phyloP scores from a whole-genome alignment of 2,329 filamentous ascomycete species.

The Sporothrix pallida region DNA sequence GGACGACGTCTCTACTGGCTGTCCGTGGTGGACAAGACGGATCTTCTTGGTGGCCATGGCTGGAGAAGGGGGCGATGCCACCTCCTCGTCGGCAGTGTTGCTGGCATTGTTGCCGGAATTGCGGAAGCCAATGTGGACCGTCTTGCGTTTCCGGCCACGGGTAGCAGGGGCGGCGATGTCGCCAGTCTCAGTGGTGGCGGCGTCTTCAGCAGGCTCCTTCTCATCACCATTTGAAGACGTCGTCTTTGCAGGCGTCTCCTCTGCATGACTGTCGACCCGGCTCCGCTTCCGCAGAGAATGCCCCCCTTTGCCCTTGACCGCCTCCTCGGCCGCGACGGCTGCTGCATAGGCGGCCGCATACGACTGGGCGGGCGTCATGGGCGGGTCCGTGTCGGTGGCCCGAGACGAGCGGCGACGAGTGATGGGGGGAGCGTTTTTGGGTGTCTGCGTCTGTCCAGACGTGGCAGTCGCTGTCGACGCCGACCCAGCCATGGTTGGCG shows the following conservation, averaged over 20 bases:
- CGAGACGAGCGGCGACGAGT: slow-evolving; percentile 52
- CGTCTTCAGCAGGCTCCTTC: too few relatives aligned
- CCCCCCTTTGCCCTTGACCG: slow-evolving; percentile 61
- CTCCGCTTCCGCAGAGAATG: slow-evolving; percentile 63
- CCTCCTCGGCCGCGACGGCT: slow-evolving; percentile 51
- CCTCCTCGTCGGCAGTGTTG: slow-evolving; percentile 38
- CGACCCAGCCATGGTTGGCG: slow-evolving; percentile 38
- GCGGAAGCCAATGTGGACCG: slow-evolving; percentile 25
- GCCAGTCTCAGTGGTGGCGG: slow-evolving; percentile 38
- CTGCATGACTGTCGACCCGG: slow-evolving; percentile 57
- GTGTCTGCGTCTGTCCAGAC: not conserved
- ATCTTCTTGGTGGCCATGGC: slow-evolving; percentile 46
- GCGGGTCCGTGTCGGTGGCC: slow-evolving; percentile 49
- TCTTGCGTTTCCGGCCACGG: slow-evolving; percentile 45
- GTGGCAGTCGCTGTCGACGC: not conserved
- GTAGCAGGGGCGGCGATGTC: not conserved
- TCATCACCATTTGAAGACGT: slow-evolving; percentile 53
- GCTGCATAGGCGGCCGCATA: slow-evolving; percentile 49
- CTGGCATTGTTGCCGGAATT: slow-evolving; percentile 34
- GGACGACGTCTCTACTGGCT: not conserved
- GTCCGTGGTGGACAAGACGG: slow-evolving; percentile 41
- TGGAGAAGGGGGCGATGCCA: slow-evolving; percentile 38
- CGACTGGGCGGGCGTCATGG: slow-evolving; percentile 43
- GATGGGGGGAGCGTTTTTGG: slow-evolving; percentile 23
- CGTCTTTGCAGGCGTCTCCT: too few relatives aligned